Evolutionary conservation across 1,139 yeast genomes (phyloP).

Genomic region (Protomyces arabidopsidicola): DNA sequence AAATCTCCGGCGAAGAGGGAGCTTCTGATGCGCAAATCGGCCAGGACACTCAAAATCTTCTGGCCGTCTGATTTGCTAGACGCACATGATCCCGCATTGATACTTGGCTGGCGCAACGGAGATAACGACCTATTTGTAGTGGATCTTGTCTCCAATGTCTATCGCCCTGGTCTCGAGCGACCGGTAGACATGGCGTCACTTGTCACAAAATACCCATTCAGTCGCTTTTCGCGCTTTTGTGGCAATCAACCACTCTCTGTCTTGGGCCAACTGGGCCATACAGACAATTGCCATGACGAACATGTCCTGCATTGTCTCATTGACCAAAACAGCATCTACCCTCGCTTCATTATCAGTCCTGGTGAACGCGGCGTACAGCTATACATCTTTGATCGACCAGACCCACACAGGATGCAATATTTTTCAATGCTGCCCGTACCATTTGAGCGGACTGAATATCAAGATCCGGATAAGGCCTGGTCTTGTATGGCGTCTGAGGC

Average conservation of each 20-base stretch:
- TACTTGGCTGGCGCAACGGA: constrained; percentile 35
- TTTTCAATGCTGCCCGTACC: constrained; percentile 69
- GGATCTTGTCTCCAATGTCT: constrained; percentile 26
- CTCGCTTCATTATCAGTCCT: constrained; percentile 20
- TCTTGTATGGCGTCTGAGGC: background rate
- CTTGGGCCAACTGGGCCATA: constrained; percentile 26
- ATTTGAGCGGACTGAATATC: constrained; percentile 48
- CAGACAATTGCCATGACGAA: background rate
- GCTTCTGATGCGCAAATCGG: constrained; percentile 31
- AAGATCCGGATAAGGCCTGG: constrained; percentile 29
- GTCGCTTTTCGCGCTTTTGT: constrained; percentile 13
- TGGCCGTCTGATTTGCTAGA: constrained; percentile 34
- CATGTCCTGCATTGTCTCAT: constrained; percentile 13
- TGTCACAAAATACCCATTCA: constrained; percentile 23
- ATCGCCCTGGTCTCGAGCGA: constrained; percentile 23
- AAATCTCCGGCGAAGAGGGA: constrained; percentile 36
- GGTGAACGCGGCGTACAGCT: constrained; percentile 41
- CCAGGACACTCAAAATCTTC: constrained; percentile 31
- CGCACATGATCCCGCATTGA: constrained; percentile 28
- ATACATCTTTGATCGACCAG: constrained; percentile 68
- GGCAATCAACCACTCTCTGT: constrained; percentile 25
- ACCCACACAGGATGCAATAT: constrained; percentile 67
- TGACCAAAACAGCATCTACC: constrained; percentile 25
- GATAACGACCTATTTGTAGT: constrained; percentile 33
- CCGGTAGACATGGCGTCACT: constrained; percentile 25